phyloP scores from a whole-genome alignment of 2,329 filamentous ascomycete species.

The Talaromyces sp. region DNA sequence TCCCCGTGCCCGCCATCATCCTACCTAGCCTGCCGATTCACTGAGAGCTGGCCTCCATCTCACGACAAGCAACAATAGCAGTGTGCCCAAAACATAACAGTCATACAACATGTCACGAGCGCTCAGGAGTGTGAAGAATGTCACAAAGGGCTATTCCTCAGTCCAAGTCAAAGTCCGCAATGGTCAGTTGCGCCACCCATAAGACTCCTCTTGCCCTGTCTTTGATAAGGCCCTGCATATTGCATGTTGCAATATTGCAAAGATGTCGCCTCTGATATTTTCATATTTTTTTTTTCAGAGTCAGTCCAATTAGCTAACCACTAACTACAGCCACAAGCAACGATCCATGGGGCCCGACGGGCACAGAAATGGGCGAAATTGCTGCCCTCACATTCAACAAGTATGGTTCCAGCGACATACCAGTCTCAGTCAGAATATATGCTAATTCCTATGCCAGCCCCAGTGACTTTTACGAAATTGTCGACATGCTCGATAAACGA shows the following conservation, averaged over 20 bases:
- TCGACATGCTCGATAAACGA: constrained; percentile 99
- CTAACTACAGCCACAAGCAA: constrained; percentile 80
- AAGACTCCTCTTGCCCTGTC: neutral
- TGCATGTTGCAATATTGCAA: neutral
- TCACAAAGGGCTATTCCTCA: constrained; percentile 96
- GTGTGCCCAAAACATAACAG: neutral
- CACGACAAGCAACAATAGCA: neutral
- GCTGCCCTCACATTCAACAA: constrained; percentile 97
- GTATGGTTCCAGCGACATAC: constrained; percentile 55
- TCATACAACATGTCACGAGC: constrained; percentile 78
- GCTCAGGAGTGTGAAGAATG: constrained; percentile 96
- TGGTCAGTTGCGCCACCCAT: constrained; percentile 60
- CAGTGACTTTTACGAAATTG: constrained; percentile 98
- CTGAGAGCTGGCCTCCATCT: constrained; percentile 16
- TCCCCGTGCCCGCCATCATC: constrained; percentile 1
- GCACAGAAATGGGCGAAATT: constrained; percentile 98
- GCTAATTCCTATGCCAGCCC: constrained; percentile 56
- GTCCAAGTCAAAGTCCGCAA: constrained; percentile 98
- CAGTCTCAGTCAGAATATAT: neutral
- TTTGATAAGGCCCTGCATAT: neutral
- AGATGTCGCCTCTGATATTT: neutral
- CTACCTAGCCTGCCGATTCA: constrained; percentile 2
- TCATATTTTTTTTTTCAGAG: neutral
- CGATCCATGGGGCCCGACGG: constrained; percentile 96
- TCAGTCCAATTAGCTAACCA: constrained; percentile 5